phyloP scores from a whole-genome alignment of 2,329 filamentous ascomycete species.

The Daldinia sp. region DNA sequence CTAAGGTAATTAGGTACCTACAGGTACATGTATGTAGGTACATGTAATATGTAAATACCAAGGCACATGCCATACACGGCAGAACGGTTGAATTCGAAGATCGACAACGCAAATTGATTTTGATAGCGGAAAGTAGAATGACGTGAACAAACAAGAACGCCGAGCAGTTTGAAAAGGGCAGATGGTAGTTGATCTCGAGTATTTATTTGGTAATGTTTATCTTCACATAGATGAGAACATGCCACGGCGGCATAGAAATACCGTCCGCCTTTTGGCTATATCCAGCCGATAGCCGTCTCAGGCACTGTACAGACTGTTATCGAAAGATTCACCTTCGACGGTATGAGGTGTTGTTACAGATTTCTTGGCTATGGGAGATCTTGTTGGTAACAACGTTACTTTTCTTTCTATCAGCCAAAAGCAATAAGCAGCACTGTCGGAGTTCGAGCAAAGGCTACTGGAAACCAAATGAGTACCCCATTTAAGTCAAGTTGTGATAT shows the following conservation, averaged over 20 bases:
- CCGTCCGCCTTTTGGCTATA: not conserved
- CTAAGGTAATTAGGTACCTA: too few relatives aligned
- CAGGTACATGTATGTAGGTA: not conserved
- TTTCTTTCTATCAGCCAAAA: too few relatives aligned
- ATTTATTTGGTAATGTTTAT: not conserved
- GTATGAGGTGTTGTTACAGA: not conserved
- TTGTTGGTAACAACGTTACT: too few relatives aligned
- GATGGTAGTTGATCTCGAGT: not conserved
- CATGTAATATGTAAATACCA: not conserved
- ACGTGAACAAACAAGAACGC: not conserved
- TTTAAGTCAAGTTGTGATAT: too few relatives aligned
- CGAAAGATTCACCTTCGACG: not conserved
- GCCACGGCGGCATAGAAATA: not conserved
- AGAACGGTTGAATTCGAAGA: slow-evolving; percentile 37
- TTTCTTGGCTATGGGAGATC: too few relatives aligned
- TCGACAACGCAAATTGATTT: slow-evolving; percentile 21
- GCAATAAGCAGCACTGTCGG: too few relatives aligned
- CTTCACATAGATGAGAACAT: not conserved
- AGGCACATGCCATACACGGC: slow-evolving; percentile 5
- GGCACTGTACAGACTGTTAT: not conserved
- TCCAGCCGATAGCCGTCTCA: not conserved
- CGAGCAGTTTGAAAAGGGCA: not conserved
- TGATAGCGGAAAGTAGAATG: not conserved
- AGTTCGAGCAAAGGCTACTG: too few relatives aligned
- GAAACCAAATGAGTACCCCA: too few relatives aligned